phyloP scores from a whole-genome alignment of 2,329 filamentous ascomycete species.

The Diaporthe sp. region DNA sequence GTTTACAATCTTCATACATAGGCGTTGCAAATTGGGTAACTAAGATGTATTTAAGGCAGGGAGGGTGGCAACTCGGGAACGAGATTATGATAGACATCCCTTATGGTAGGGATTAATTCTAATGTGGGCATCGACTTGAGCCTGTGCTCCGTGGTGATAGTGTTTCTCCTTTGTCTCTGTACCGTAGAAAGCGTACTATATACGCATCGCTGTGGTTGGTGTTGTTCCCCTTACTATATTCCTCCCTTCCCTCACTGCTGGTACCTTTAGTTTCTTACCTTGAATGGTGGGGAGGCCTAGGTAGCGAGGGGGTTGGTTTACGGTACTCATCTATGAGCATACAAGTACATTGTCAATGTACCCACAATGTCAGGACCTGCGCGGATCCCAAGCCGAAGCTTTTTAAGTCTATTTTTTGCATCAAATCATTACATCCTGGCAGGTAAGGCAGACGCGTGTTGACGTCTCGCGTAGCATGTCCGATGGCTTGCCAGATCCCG shows the following conservation, averaged over 20 bases:
- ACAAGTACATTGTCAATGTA: not conserved
- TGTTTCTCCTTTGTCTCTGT: not conserved
- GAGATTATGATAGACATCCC: constrained; percentile 41
- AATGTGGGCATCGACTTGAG: constrained; percentile 38
- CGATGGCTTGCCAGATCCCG: not conserved
- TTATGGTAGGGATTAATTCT: constrained; percentile 39
- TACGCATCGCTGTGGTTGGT: not conserved
- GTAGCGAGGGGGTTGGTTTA: not conserved
- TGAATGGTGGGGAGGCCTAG: not conserved
- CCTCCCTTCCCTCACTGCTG: too few species aligned
- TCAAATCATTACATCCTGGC: constrained; percentile 17
- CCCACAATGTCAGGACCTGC: not conserved
- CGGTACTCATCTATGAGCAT: not conserved
- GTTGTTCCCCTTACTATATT: not conserved
- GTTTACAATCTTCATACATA: constrained; percentile 13
- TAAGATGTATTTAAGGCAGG: constrained; percentile 35
- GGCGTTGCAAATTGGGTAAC: constrained; percentile 37
- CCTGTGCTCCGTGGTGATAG: not conserved
- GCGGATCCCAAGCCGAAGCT: not conserved
- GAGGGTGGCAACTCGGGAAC: constrained; percentile 33
- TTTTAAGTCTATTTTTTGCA: constrained; percentile 13
- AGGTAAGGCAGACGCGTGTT: constrained; percentile 9
- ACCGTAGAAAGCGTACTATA: too few species aligned
- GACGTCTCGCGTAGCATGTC: not conserved
- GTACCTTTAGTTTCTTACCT: not conserved